These are phyloP conservation scores for Fusarium musae DNA, from an alignment of 2,329 filamentous ascomycete species.

Conservation along the genomic window DNA sequence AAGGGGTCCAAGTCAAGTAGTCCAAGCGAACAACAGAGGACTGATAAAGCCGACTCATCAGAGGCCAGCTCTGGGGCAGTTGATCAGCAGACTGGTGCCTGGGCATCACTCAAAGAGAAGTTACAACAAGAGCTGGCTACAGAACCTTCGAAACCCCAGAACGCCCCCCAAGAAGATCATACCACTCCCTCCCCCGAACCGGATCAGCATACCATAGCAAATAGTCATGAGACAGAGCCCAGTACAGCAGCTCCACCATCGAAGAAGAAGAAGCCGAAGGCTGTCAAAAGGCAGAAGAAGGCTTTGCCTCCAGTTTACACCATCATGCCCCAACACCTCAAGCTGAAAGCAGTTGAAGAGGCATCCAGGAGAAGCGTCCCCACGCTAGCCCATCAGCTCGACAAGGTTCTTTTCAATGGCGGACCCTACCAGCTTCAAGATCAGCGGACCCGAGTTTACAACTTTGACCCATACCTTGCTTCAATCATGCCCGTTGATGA, in stretches of 20 bases:
- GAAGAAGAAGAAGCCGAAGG: neutral
- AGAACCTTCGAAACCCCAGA: neutral
- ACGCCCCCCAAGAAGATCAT: neutral
- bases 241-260: neutral
- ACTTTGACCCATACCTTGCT: slow-evolving; percentile 95
- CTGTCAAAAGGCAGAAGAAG: neutral
- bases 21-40: neutral
- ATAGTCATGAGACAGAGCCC: neutral
- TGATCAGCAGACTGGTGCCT: slow-evolving; percentile 29
- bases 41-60: neutral
- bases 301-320: slow-evolving; percentile 42
- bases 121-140: slow-evolving; percentile 32
- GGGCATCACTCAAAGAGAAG: slow-evolving; percentile 46
- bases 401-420: slow-evolving; percentile 93
- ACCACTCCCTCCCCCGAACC: neutral
- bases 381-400: slow-evolving; percentile 76
- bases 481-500: slow-evolving; percentile 92
- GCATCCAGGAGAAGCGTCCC: slow-evolving; percentile 60
- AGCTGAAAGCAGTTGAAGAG: slow-evolving; percentile 48
- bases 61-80: neutral
- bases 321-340: slow-evolving; percentile 42
- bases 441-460: slow-evolving; percentile 86
- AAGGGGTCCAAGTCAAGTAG: neutral
- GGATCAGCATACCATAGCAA: neutral
- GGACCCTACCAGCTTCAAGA: slow-evolving; percentile 95